phyloP scores from a whole-genome alignment of 495 filamentous ascomycete genomes.

The Daldinia loculata region DNA sequence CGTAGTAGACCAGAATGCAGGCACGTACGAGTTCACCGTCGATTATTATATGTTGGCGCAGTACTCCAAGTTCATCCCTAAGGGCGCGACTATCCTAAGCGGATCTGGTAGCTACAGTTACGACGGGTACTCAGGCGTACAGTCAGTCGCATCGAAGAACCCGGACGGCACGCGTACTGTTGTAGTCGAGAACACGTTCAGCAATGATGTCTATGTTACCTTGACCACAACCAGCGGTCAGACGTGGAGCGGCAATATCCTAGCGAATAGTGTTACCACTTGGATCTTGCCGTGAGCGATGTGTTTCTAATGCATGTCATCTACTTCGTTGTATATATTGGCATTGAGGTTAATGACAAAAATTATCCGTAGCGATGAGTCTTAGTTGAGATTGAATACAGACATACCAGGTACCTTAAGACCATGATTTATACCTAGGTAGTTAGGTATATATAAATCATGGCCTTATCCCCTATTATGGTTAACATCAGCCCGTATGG shows the following conservation, averaged over 20 bases:
- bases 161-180: constrained; percentile 61
- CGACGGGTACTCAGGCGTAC: constrained; percentile 51
- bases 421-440: no score
- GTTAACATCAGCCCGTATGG: no score
- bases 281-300: constrained; percentile 57
- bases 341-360: background rate
- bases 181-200: constrained; percentile 63
- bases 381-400: background rate
- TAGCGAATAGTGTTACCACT: constrained; percentile 59
- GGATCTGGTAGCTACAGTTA: constrained; percentile 60
- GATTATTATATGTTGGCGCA: constrained; percentile 68
- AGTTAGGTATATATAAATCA: no score
- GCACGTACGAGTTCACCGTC: constrained; percentile 55
- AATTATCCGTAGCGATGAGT: background rate
- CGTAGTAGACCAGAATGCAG: constrained; percentile 50
- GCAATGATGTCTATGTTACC: constrained; percentile 59
- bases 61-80: constrained; percentile 65
- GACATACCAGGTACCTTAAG: no score
- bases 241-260: constrained; percentile 61
- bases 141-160: constrained; percentile 61
- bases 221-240: constrained; percentile 54
- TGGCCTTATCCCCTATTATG: no score
- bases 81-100: constrained; percentile 57
- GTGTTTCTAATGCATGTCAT: background rate
- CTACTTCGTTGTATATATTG: constrained; percentile 10